Conservation (phyloP, 371 early-diverging fungal species). For the Mortierella sp. region DNA sequence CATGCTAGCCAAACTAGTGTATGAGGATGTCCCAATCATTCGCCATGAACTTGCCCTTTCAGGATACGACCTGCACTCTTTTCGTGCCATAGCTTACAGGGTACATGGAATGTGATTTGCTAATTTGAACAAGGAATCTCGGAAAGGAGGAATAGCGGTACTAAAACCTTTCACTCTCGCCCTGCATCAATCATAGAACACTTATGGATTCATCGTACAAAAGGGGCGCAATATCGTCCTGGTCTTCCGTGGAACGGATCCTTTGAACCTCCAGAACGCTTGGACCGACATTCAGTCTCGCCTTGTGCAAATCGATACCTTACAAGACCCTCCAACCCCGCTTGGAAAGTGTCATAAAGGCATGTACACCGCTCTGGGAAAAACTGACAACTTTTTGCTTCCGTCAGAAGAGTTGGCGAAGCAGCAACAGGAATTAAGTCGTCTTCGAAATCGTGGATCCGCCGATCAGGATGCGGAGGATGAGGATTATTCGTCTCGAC, state of each 20-base stretch:
- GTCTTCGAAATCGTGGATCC: conserved; percentile 13
- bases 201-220: conserved; percentile 69
- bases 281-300: conserved; percentile 64
- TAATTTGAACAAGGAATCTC: not conserved
- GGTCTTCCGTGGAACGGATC: conserved; percentile 72
- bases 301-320: conserved; percentile 51
- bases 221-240: conserved; percentile 68
- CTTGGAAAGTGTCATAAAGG: conserved; percentile 71
- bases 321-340: conserved; percentile 59
- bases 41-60: conserved; percentile 63
- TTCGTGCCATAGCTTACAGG: conserved; percentile 67
- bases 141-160: too few relatives aligned
- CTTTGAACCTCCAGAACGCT: conserved; percentile 70
- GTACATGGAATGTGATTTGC: conserved; percentile 33
- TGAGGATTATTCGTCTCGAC: conserved; percentile 5
- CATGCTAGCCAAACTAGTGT: conserved; percentile 64
- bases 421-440: conserved; percentile 31
- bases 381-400: conserved; percentile 45
- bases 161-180: too few relatives aligned
- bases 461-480: conserved; percentile 26
- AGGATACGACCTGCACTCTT: conserved; percentile 68
- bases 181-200: conserved; percentile 63
- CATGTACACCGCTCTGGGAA: conserved; percentile 70
- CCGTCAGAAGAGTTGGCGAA: conserved; percentile 42
- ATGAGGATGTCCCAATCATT: conserved; percentile 67